Conservation (phyloP, 495 filamentous ascomycete genomes). For the Cercophora scortea region DNA sequence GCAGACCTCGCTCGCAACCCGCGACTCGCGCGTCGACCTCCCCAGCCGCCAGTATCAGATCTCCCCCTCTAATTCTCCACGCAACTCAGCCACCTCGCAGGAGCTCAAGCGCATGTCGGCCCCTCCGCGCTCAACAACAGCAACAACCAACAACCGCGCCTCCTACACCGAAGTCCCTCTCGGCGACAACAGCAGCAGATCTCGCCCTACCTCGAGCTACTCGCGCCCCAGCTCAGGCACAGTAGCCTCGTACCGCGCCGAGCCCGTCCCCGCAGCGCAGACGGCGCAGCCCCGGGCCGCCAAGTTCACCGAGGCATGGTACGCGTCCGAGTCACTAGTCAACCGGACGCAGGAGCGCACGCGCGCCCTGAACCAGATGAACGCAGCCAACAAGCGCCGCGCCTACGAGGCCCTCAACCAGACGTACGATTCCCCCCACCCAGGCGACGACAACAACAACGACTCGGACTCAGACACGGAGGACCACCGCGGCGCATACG, state of each 20-base stretch:
- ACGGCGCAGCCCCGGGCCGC: slow-evolving; percentile 43
- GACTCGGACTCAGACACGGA: background rate
- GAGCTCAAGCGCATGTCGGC: slow-evolving; percentile 37
- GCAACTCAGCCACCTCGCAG: slow-evolving; percentile 29
- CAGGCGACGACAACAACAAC: slow-evolving; percentile 29
- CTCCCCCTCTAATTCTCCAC: slow-evolving; percentile 35
- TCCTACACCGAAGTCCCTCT: slow-evolving; percentile 32
- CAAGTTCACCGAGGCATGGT: slow-evolving; percentile 57
- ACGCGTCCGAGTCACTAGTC: slow-evolving; percentile 43
- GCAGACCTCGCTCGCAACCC: slow-evolving; percentile 37
- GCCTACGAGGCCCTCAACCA: slow-evolving; percentile 42
- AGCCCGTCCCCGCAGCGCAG: slow-evolving; percentile 19
- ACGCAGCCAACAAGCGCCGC: slow-evolving; percentile 22
- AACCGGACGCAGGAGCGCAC: slow-evolving; percentile 43
- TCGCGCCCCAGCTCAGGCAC: slow-evolving; percentile 21
- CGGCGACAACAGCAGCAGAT: slow-evolving; percentile 24
- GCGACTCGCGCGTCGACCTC: slow-evolving; percentile 42
- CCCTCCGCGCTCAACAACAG: slow-evolving; percentile 7
- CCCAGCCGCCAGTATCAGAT: slow-evolving; percentile 45
- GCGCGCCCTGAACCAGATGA: slow-evolving; percentile 29
- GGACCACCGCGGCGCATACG: too few relatives aligned
- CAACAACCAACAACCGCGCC: slow-evolving; percentile 13
- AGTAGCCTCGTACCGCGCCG: slow-evolving; percentile 13
- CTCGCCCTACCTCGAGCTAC: slow-evolving; percentile 16
- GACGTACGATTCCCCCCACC: slow-evolving; percentile 18